Evolutionary conservation across 306 rosid genomes (phyloP).

Genomic region (Amphicarpaea edgeworthii): DNA sequence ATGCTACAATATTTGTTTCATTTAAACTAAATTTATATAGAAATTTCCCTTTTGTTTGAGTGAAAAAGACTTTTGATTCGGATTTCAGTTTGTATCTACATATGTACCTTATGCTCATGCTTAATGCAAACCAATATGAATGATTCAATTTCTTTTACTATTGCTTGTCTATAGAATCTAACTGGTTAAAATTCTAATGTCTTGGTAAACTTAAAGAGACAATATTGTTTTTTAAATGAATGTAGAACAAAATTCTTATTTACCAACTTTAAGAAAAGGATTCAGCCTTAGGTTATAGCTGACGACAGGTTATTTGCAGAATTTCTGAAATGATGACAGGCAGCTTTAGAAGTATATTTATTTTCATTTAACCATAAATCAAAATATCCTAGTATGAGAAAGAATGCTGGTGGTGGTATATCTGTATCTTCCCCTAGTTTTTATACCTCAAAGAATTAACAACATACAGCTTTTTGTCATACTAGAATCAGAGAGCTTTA

Average conservation of each 20-base stretch:
- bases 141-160: slow-evolving; percentile 22
- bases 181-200: not conserved
- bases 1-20: slow-evolving; percentile 23
- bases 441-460: slow-evolving; percentile 7
- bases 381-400: not conserved
- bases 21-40: not conserved
- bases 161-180: slow-evolving; percentile 13
- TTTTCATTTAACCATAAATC: not conserved
- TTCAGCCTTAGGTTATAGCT: slow-evolving; percentile 20
- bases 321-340: not conserved
- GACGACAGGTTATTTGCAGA: slow-evolving; percentile 8
- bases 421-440: not conserved
- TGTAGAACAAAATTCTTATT: not conserved
- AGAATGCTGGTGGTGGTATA: not conserved
- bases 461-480: slow-evolving; percentile 17
- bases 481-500: slow-evolving; percentile 29
- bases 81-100: slow-evolving; percentile 1
- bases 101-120: not conserved
- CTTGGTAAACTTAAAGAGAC: not conserved
- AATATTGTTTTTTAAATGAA: not conserved
- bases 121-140: slow-evolving; percentile 1
- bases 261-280: slow-evolving; percentile 11
- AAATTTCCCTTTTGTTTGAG: not conserved
- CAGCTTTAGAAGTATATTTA: not conserved
- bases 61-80: not conserved